A percentile compares a stretch with the other conserved stretches of the same genome.
phyloP scores from a whole-genome alignment of 148 eudicot genomes.

The Vaccinium darrowii region DNA sequence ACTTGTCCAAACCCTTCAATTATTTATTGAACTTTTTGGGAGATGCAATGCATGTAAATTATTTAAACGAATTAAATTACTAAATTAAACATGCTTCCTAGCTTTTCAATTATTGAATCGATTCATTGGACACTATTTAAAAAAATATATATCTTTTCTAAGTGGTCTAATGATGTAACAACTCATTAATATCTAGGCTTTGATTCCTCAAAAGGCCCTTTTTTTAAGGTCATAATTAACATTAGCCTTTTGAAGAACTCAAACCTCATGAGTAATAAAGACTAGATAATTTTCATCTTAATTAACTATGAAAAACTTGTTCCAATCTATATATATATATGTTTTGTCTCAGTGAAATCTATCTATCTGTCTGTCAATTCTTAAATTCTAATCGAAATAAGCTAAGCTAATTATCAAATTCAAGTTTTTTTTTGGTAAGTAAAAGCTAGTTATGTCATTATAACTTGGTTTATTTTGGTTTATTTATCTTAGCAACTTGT shows the following conservation, averaged over 20 bases:
- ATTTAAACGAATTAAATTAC: neutral
- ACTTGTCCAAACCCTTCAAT: neutral
- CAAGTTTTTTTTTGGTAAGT: too few relatives aligned
- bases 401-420: neutral
- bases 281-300: too few relatives aligned
- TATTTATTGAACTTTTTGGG: neutral
- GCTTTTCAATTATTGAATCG: neutral
- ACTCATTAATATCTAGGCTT: neutral
- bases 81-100: neutral
- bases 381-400: too few relatives aligned
- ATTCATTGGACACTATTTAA: neutral
- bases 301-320: neutral
- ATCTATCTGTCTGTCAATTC: neutral
- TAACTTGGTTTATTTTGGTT: too few relatives aligned
- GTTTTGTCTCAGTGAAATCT: neutral
- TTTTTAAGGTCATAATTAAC: too few relatives aligned
- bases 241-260: too few relatives aligned
- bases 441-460: too few relatives aligned
- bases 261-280: too few relatives aligned
- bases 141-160: neutral
- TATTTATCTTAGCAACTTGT: too few relatives aligned
- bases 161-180: neutral
- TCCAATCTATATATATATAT: fast-evolving
- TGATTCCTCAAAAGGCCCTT: neutral
- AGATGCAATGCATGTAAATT: neutral